Evolutionary conservation across 305 asterid genomes (phyloP), one percentile per base, ranked within the genome.

Genomic region (Petunia hybrid): DNA sequence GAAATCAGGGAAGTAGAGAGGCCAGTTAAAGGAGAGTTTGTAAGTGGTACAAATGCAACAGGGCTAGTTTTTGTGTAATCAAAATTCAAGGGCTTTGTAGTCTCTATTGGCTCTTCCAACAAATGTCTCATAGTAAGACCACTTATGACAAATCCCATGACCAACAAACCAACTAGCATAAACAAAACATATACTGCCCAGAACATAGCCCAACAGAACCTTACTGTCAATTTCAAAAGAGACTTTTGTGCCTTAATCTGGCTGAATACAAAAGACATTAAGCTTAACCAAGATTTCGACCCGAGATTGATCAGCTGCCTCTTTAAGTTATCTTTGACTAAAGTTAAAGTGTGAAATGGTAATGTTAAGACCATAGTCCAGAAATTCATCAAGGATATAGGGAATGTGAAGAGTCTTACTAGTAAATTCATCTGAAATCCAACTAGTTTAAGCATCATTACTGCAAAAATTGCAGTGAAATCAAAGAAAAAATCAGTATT

Each of bases 21-120:
- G 1, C 84, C 86, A 45, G 46, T 4, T 36, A 65, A 79, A 1
- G 74, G 81, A 6, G 86, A 64, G 36, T 88, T 76, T 43, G 84
- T 53, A 74, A 87, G 67, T 4, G 91, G 91, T 73, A 86, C 90
- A 40, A 84, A 80, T 4, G 94, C 92, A 43, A 81, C 81, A 0
- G 95, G 95, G 83, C 88, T 92, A 55, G 88, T 45, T 81, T 84
- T 90, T 0, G 98, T 91, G 81, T 89, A 93, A 73, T 92, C 98
- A 38, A 93, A 92, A 76, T 87, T 89, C n/a, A 93, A 85, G 46
- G 55, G 67, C 76, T 88, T 86, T 9, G 88, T 87, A 1, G 80
- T 79, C 56, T 89, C 88, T 3, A 92, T 76, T 5, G 93, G 87
- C 78, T 87, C 90, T 73, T 88, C 85, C 2, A 89, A 88, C 53